These are phyloP conservation scores for Malassezia sp. DNA, from an alignment of 1,284 basidiomycete genomes.

Conservation along the genomic window DNA sequence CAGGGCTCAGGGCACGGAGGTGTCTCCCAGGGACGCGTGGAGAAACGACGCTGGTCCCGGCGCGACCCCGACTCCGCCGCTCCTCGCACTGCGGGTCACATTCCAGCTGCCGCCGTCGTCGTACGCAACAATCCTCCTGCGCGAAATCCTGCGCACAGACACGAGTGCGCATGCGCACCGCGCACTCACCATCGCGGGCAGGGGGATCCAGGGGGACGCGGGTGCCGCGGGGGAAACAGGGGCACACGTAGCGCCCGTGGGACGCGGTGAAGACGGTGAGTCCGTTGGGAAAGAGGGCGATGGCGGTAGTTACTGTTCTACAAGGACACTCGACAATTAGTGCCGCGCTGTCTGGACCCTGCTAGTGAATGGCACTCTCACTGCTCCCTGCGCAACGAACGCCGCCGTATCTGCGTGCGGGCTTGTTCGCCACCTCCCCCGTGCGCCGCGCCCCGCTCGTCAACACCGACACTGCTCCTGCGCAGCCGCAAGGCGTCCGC, in stretches of 20 bases:
- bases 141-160: slow-evolving; percentile 41
- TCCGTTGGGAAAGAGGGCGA: too few species aligned
- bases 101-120: slow-evolving; percentile 36
- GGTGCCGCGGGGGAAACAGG: not conserved
- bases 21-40: too few species aligned
- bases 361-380: too few species aligned
- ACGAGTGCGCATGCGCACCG: slow-evolving; percentile 20
- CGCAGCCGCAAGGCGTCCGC: too few species aligned
- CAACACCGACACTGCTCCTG: slow-evolving; percentile 33
- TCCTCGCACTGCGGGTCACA: slow-evolving; percentile 29
- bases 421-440: not conserved
- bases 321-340: too few species aligned
- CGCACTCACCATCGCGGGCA: not conserved
- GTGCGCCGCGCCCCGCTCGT: not conserved
- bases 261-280: not conserved
- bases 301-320: too few species aligned
- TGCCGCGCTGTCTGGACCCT: too few species aligned
- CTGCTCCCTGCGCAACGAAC: too few species aligned
- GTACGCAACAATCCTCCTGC: slow-evolving; percentile 43
- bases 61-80: slow-evolving; percentile 3
- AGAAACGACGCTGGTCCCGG: too few species aligned
- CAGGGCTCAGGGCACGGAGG: not conserved
- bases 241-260: not conserved
- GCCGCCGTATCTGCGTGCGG: not conserved
- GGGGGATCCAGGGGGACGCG: too few species aligned